Evolutionary conservation across 352 stramenopile genomes (phyloP), one percentile per base, ranked within the genome.

Genomic region (Phytophthora colocasiae): DNA sequence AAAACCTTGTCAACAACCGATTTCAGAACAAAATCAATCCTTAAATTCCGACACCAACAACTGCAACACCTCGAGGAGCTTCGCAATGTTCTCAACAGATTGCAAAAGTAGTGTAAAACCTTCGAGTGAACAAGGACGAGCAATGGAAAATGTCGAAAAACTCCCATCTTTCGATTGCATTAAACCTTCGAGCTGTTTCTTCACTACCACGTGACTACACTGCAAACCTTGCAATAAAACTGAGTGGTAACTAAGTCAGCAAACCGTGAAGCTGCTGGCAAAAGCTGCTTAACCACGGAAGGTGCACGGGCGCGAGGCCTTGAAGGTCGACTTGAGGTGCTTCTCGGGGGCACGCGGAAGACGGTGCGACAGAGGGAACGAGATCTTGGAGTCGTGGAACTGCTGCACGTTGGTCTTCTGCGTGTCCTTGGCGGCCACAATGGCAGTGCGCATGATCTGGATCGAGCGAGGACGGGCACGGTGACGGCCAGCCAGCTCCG

Each of bases 401-500:
- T 99, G 97, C 83, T 98, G 92, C 62, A 97, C 92, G 82, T 97
- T 98, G 38, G 79, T 54, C 84, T 98, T 97, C 89, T 98, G 98
- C 55, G 97, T 94, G 81, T 99, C 96, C 83, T 98, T 97, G 62
- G 92, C 87, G 34, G 92, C 87, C 36, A 99, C 80, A 63, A 98
- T 98, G 29, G 89, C 93, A 41, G 98, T 99, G 74, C 97, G 90
- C 87, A 99, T 99, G 83, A 99, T 99, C 89, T 99, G 98, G 79
- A 99, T 99, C 68, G 96, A 99, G 77, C 96, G 92, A 66, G 95
- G 93, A 69, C 98, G 97, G 17, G 88, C 86, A 48, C 98, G 97
- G 90, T 99, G 98, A 77, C 97, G 95, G 75, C 97, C 97, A 49
- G 98, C 97, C 75, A 99, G 98, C 85, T 99, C 98, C 38, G 97